Conservation (phyloP, 1,284 basidiomycete species). For the Melampsora occidentalis region DNA sequence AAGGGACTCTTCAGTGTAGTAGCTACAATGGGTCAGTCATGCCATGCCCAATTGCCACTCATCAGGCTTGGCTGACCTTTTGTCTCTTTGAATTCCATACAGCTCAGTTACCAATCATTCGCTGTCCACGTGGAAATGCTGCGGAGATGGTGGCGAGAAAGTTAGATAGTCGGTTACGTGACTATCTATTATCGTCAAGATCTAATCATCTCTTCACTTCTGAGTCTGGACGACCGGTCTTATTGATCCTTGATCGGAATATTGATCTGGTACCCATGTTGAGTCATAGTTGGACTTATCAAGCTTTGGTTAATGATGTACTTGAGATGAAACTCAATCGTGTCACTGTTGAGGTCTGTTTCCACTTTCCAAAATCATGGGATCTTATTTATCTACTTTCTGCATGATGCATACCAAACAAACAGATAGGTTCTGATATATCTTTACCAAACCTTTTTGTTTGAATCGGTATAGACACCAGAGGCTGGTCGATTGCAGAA, state of each 20-base stretch:
- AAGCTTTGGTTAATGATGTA: slow-evolving; percentile 95
- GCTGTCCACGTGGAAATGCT: slow-evolving; percentile 90
- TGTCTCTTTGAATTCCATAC: slow-evolving; percentile 10
- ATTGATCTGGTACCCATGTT: slow-evolving; percentile 92
- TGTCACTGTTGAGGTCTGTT: slow-evolving; percentile 68
- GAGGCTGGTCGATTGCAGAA: slow-evolving; percentile 66
- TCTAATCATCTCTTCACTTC: slow-evolving; percentile 52
- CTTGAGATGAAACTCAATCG: slow-evolving; percentile 95
- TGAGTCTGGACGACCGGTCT: slow-evolving; percentile 60
- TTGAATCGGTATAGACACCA: slow-evolving; percentile 54
- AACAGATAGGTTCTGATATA: not conserved
- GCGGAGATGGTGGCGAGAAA: slow-evolving; percentile 98
- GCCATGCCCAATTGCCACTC: not conserved
- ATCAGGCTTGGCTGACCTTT: not conserved
- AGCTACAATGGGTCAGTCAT: slow-evolving; percentile 74
- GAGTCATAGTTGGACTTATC: slow-evolving; percentile 98
- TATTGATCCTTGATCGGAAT: slow-evolving; percentile 91
- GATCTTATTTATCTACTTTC: not conserved
- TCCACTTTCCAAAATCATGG: not conserved
- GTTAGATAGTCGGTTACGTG: slow-evolving; percentile 85
- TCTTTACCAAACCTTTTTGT: slow-evolving; percentile 8
- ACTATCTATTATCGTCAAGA: slow-evolving; percentile 79
- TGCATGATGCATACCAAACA: not conserved
- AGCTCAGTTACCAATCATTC: slow-evolving; percentile 92
- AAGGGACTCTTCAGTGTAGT: slow-evolving; percentile 87